Percentiles rank a stretch among this genome's conserved stretches.
Conservation (phyloP, 177 flowering plant genomes). For the Vitis hybrid region DNA sequence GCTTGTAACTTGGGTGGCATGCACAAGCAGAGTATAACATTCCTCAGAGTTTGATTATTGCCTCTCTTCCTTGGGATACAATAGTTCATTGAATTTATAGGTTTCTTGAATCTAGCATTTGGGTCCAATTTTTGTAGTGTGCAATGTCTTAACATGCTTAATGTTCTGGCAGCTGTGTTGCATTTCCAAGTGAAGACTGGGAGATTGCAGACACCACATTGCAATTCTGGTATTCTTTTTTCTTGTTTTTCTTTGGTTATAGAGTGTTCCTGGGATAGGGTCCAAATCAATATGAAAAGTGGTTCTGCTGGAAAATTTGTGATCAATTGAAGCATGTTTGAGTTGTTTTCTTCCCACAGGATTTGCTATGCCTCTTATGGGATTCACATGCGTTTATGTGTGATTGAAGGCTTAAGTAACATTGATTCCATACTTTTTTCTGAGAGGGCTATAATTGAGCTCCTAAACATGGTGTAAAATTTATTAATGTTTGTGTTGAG, state of each 20-base stretch:
- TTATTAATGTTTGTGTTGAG: too few species aligned
- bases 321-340: too few species aligned
- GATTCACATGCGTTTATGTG: too few species aligned
- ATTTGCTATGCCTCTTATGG: too few species aligned
- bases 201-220: conserved; percentile 94
- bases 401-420: too few species aligned
- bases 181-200: conserved; percentile 95
- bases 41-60: neutral
- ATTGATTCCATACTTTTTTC: too few species aligned
- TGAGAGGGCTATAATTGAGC: too few species aligned
- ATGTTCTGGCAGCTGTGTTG: conserved; percentile 67
- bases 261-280: neutral
- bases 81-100: neutral
- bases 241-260: conserved; percentile 1
- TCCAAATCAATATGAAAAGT: too few species aligned
- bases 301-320: too few species aligned
- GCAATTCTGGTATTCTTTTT: conserved; percentile 75
- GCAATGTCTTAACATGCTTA: conserved; percentile 8
- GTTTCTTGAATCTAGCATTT: neutral
- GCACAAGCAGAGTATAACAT: neutral
- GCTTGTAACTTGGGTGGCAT: neutral
- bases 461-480: too few species aligned
- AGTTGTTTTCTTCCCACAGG: too few species aligned
- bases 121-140: neutral
- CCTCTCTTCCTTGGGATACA: neutral